Conservation (phyloP, 345 rosid genomes). For the Isatis tinctoria region DNA sequence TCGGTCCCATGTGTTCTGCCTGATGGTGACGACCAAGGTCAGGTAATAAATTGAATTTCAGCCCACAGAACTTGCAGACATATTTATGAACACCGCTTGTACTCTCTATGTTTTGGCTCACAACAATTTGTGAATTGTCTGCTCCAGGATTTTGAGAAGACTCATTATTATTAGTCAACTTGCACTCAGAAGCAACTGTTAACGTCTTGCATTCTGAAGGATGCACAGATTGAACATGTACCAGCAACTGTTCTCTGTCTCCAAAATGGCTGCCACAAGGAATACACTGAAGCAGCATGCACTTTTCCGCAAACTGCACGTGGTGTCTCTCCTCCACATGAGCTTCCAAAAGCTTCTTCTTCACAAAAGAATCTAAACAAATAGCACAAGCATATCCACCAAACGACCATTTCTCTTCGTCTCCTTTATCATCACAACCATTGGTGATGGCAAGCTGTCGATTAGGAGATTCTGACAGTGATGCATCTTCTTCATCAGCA, state of each 20-base stretch:
- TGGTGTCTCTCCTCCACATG: conserved; percentile 96
- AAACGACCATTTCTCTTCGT: conserved; percentile 79
- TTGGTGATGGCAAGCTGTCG: conserved; percentile 39
- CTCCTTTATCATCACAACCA: conserved; percentile 36
- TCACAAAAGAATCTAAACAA: conserved; percentile 88
- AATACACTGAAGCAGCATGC: conserved; percentile 95
- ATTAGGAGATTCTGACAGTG: conserved; percentile 40
- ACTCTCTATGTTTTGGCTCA: conserved; percentile 45
- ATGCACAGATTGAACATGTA: conserved; percentile 73
- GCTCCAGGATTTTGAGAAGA: conserved; percentile 41
- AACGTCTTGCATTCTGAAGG: conserved; percentile 52
- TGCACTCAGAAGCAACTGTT: conserved; percentile 36
- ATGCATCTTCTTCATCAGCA: conserved; percentile 35
- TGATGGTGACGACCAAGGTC: conserved; percentile 99
- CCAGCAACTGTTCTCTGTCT: conserved; percentile 68
- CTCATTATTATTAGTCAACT: conserved; percentile 14
- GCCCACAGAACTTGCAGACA: conserved; percentile 84
- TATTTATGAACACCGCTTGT: conserved; percentile 47
- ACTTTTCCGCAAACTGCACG: conserved; percentile 88
- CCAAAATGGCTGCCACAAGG: conserved; percentile 94
- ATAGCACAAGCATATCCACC: conserved; percentile 93
- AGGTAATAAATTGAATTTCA: conserved; percentile 87
- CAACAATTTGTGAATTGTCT: conserved; percentile 33
- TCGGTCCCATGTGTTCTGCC: conserved; percentile 90
- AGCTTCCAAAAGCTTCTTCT: conserved; percentile 62